Conservation (phyloP, 257 asterid species). For the Oldenlandia corymbosa region DNA sequence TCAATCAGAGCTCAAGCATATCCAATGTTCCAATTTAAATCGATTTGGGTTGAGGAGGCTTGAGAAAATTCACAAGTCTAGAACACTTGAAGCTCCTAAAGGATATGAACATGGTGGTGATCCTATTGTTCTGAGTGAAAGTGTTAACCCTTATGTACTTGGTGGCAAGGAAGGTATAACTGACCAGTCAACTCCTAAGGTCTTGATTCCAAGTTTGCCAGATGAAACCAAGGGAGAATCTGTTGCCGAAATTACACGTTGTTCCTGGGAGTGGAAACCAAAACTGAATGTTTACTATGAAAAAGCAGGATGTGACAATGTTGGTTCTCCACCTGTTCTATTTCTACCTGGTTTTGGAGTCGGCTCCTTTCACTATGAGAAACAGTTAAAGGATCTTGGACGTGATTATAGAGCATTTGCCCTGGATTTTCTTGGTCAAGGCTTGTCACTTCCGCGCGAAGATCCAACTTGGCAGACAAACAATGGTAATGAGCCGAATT, state of each 20-base stretch:
- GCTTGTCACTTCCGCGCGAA: conserved; percentile 73
- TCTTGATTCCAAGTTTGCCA: conserved; percentile 72
- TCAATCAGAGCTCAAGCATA: conserved; percentile 18
- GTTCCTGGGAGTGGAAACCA: conserved; percentile 88
- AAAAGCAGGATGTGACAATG: conserved; percentile 67
- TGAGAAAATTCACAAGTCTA: conserved; percentile 13
- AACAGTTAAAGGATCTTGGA: conserved; percentile 89
- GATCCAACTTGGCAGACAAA: conserved; percentile 56
- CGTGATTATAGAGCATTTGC: conserved; percentile 75
- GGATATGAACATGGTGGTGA: conserved; percentile 31
- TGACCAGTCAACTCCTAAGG: conserved; percentile 46
- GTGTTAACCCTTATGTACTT: conserved; percentile 34
- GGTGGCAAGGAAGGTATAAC: conserved; percentile 41
- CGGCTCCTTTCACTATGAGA: conserved; percentile 92
- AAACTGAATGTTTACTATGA: conserved; percentile 73
- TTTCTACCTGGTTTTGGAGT: conserved; percentile 97
- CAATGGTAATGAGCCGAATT: conserved; percentile 20
- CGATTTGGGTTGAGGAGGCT: conserved; percentile 27
- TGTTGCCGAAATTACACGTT: conserved; percentile 50
- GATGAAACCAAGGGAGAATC: conserved; percentile 42
- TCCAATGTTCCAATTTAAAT: conserved; percentile 24
- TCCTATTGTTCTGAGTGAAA: conserved; percentile 38
- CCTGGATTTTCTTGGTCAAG: conserved; percentile 87
- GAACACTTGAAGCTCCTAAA: conserved; percentile 28
- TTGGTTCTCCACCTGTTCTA: conserved; percentile 64